Percentiles rank a stretch among this genome's conserved stretches.
Evolutionary conservation across 495 filamentous ascomycete genomes (phyloP).

Genomic region (Lasiosphaeria miniovina): DNA sequence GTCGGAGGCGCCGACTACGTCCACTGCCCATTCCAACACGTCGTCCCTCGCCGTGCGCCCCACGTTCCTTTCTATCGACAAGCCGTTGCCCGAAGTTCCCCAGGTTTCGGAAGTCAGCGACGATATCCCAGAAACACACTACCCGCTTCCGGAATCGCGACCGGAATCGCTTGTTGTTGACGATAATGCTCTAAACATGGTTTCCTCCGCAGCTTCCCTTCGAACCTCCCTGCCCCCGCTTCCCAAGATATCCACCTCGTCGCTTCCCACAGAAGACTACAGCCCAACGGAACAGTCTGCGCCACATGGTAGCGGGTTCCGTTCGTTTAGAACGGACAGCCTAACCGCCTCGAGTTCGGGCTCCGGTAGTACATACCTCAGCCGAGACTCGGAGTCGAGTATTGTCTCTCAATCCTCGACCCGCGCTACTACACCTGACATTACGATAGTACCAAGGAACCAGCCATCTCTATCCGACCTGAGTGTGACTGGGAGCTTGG

Average conservation of each 20-base stretch:
- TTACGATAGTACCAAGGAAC: slow-evolving; percentile 39
- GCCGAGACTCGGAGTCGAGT: slow-evolving; percentile 79
- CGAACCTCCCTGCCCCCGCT: slow-evolving; percentile 42
- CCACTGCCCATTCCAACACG: slow-evolving; percentile 24
- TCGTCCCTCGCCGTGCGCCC: slow-evolving; percentile 30
- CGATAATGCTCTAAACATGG: slow-evolving; percentile 32
- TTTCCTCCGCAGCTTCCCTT: slow-evolving; percentile 39
- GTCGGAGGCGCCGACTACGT: slow-evolving; percentile 31
- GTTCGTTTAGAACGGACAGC: slow-evolving; percentile 48
- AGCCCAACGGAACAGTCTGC: slow-evolving; percentile 45
- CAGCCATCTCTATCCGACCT: slow-evolving; percentile 54
- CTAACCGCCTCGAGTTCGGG: slow-evolving; percentile 52
- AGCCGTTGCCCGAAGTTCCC: slow-evolving; percentile 45
- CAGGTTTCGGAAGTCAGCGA: slow-evolving; percentile 21
- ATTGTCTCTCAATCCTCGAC: slow-evolving; percentile 80
- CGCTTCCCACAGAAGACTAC: slow-evolving; percentile 42
- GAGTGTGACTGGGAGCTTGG: slow-evolving; percentile 56
- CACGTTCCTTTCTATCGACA: slow-evolving; percentile 38
- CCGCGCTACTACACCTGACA: slow-evolving; percentile 84
- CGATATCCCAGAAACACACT: slow-evolving; percentile 25
- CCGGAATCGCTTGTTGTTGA: slow-evolving; percentile 36
- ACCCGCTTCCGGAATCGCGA: slow-evolving; percentile 36
- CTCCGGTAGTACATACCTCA: slow-evolving; percentile 69
- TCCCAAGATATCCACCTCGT: slow-evolving; percentile 48
- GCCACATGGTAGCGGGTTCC: slow-evolving; percentile 43